Base-by-base conservation (phyloP, 257 asterid species). In the Gardenia jasminoides region DNA sequence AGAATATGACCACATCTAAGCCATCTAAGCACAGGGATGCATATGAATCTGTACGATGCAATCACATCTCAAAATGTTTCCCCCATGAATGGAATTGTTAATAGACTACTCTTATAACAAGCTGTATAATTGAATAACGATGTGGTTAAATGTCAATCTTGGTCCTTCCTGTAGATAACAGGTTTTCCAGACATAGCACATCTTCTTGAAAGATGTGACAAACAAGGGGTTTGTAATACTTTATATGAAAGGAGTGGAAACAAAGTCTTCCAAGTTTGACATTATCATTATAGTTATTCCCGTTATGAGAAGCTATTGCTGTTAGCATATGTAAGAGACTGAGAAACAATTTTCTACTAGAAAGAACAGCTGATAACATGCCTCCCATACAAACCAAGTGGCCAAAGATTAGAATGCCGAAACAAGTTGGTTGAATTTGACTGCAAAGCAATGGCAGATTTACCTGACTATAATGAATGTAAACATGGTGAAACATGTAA, bases 401-500 rank as follows among this genome's bases (percentile, higher is more conserved):
- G 22, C 28, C 48, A 31, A 36, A 13, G 54, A 47, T 30, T 24
- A 65, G 6, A 19, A 47, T 15, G 54, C 65, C 22, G 6, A 48
- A 77, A 50, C 72, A 77, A 31, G 39, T 28, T 31, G 36, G 36
- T 67, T 71, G n/a, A 65, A 44, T 24, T 30, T 44, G 50, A 47
- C 19, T 69, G 11, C 74, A 26, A 76, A 62, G 65, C 28, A 8
- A n/a, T 54, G 3, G 54, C 10, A 48, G 69, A 85, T 13, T 84
- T 90, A 94, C 98, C 98, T 92, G 90, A 74, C 82, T 80, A 78
- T 86, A 89, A 90, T 94, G 96, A 81, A 82, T 84, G 82, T 91
- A 91, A 43, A 92, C 96, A 80, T 94, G 97, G 88, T 88, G 87
- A 85, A 87, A 91, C 92, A 91, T 87, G 90, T 92, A 94, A 76